These are phyloP conservation scores for Dalechampia spathulata DNA, from an alignment of 441 rosid genomes.

Conservation along the genomic window DNA sequence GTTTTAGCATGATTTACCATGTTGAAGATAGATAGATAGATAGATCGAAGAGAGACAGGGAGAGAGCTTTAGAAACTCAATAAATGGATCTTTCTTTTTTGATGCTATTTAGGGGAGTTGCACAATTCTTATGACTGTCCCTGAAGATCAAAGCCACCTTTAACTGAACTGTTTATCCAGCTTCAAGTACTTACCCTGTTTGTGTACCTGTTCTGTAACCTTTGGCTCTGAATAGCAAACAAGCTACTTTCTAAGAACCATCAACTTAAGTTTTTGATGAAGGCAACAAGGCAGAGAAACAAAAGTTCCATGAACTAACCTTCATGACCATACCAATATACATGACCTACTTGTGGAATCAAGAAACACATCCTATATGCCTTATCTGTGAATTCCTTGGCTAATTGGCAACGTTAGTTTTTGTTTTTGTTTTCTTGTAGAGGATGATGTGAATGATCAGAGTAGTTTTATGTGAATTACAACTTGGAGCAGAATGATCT, in stretches of 20 bases:
- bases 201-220: background rate
- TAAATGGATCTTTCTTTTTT: too few relatives aligned
- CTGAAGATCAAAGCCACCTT: background rate
- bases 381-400: background rate
- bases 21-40: too few relatives aligned
- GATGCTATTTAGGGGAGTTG: background rate
- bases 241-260: background rate
- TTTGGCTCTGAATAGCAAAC: background rate
- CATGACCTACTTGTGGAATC: background rate
- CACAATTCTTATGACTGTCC: background rate
- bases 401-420: background rate
- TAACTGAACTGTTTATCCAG: background rate
- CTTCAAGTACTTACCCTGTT: background rate
- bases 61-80: background rate
- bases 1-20: too few relatives aligned
- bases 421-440: conserved; percentile 1
- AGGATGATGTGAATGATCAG: background rate
- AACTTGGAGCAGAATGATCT: background rate
- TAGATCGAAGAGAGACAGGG: too few relatives aligned
- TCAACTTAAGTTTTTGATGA: background rate
- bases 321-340: background rate
- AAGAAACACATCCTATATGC: background rate
- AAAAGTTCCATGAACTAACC: background rate
- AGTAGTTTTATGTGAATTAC: background rate
- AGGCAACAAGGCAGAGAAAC: background rate